Evolutionary conservation across 2,329 filamentous ascomycete genomes (phyloP).

Genomic region (Ascochyta lentis): DNA sequence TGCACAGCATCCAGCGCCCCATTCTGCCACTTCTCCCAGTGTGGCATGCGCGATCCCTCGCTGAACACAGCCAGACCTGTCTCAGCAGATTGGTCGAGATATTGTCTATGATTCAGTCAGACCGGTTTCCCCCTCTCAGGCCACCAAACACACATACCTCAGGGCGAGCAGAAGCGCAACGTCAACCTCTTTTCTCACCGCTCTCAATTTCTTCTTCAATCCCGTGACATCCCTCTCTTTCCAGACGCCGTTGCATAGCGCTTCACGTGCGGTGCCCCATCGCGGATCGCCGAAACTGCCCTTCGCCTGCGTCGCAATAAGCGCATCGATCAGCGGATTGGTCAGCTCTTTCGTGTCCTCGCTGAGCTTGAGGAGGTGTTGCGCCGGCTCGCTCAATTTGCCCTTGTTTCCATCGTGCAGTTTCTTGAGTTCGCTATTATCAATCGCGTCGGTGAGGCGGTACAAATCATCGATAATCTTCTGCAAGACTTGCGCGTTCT

Average conservation of each 20-base stretch:
- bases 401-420: slow-evolving; percentile 26
- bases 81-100: slow-evolving; percentile 39
- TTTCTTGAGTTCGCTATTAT: slow-evolving; percentile 28
- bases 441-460: slow-evolving; percentile 29
- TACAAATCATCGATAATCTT: slow-evolving; percentile 32
- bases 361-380: slow-evolving; percentile 35
- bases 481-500: slow-evolving; percentile 32
- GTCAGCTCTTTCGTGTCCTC: slow-evolving; percentile 32
- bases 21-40: slow-evolving; percentile 39
- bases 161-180: slow-evolving; percentile 34
- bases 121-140: neutral
- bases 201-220: slow-evolving; percentile 34
- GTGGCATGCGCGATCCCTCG: slow-evolving; percentile 20
- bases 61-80: slow-evolving; percentile 34
- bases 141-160: slow-evolving; percentile 17
- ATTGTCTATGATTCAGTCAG: slow-evolving; percentile 24
- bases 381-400: slow-evolving; percentile 36
- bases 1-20: slow-evolving; percentile 34
- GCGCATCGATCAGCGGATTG: slow-evolving; percentile 26
- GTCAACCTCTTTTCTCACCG: slow-evolving; percentile 34
- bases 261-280: slow-evolving; percentile 34
- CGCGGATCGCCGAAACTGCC: slow-evolving; percentile 28
- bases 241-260: slow-evolving; percentile 43
- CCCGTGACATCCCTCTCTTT: slow-evolving; percentile 38
- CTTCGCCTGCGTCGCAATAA: slow-evolving; percentile 29